Evolutionary conservation across 345 rosid species (phyloP).

Genomic region (Sisymbrium irio): DNA sequence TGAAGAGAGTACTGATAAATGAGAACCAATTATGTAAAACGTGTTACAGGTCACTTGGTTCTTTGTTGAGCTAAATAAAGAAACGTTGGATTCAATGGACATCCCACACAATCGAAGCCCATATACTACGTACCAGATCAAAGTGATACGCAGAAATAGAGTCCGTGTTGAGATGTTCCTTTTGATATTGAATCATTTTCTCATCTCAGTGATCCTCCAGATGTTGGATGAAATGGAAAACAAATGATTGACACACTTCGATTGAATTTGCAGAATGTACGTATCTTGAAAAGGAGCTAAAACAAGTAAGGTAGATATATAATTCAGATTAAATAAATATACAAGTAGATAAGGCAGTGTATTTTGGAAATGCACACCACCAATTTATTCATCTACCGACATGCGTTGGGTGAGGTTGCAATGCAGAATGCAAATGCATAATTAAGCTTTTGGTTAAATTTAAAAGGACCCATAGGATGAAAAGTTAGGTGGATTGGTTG

Average conservation of each 20-base stretch:
- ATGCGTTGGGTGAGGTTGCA: constrained; percentile 9
- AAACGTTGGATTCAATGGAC: neutral
- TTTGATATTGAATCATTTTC: neutral
- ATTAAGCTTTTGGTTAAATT: constrained; percentile 18
- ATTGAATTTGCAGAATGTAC: too few relatives aligned
- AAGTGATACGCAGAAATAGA: neutral
- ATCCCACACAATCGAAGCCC: neutral
- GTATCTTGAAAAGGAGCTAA: too few relatives aligned
- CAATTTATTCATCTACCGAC: constrained; percentile 11
- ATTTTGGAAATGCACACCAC: neutral
- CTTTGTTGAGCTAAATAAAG: neutral
- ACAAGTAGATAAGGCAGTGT: neutral
- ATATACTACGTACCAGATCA: neutral
- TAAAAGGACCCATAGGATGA: constrained; percentile 20
- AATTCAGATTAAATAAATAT: neutral
- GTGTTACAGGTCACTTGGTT: constrained; percentile 10
- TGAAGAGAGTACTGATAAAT: neutral
- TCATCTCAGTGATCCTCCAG: neutral
- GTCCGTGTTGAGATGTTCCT: neutral
- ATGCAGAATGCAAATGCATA: constrained; percentile 12
- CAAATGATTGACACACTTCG: neutral
- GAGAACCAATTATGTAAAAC: neutral
- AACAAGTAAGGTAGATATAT: neutral
- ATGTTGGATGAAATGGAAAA: neutral
- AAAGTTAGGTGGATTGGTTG: constrained; percentile 26